Conservation (phyloP, 1,284 basidiomycete species). For the Thecaphora thlaspeos region DNA sequence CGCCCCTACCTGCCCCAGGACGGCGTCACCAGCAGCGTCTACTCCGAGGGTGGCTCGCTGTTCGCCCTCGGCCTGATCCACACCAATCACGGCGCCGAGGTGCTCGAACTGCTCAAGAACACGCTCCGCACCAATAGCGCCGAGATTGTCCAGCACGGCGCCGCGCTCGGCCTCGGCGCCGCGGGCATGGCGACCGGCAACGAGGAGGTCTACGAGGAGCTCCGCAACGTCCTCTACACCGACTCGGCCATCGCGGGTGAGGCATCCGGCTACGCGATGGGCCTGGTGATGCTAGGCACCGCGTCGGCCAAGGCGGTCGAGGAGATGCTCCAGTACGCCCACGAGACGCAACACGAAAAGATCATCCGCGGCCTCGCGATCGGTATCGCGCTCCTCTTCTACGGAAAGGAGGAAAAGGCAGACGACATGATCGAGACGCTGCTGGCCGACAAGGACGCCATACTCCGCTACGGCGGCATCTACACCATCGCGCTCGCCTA, state of each 20-base stretch:
- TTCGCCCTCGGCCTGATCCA: constrained; percentile 57
- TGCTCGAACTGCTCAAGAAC: constrained; percentile 54
- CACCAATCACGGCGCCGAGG: constrained; percentile 55
- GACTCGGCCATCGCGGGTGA: constrained; percentile 57
- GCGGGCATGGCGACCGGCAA: constrained; percentile 58
- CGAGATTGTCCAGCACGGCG: constrained; percentile 57
- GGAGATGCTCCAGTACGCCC: constrained; percentile 58
- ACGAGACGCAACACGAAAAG: constrained; percentile 58
- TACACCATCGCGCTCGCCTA: constrained; percentile 57
- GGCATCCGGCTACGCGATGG: constrained; percentile 57
- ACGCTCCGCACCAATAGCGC: constrained; percentile 54
- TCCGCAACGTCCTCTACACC: constrained; percentile 54
- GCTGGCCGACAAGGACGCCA: constrained; percentile 55
- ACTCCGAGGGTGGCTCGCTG: constrained; percentile 55
- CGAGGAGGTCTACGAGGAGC: constrained; percentile 56
- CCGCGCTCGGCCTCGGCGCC: constrained; percentile 56
- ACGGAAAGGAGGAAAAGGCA: constrained; percentile 55
- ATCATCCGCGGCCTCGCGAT: constrained; percentile 58
- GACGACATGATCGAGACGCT: constrained; percentile 54
- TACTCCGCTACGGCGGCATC: constrained; percentile 56
- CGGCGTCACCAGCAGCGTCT: constrained; percentile 49
- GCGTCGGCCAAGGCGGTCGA: constrained; percentile 52
- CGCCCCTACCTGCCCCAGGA: constrained; percentile 56
- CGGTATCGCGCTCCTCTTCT: constrained; percentile 55
- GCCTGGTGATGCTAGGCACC: constrained; percentile 57